These are phyloP conservation scores for Fistulifera solaris DNA, from an alignment of 108 stramenopile genomes.

Conservation along the genomic window DNA sequence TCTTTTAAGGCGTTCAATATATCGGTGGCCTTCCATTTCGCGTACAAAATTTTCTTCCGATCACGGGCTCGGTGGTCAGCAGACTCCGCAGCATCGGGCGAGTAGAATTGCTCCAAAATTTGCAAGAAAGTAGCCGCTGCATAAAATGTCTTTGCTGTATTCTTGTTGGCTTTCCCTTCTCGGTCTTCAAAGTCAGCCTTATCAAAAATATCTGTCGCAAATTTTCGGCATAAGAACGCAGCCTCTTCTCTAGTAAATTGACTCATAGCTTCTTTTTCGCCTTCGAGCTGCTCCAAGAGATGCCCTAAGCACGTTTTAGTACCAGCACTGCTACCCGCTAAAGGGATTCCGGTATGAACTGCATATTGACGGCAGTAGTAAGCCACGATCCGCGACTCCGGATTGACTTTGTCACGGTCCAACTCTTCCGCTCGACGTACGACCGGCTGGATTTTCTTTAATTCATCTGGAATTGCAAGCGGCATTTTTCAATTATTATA, in stretches of 20 bases:
- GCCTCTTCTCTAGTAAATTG: conserved; percentile 63
- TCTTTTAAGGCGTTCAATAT: conserved; percentile 90
- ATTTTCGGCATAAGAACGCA: conserved; percentile 56
- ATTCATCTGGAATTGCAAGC: conserved; percentile 54
- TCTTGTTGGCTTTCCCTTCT: conserved; percentile 54
- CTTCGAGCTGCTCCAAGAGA: conserved; percentile 50
- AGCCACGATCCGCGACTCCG: conserved; percentile 80
- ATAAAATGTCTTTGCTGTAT: conserved; percentile 87
- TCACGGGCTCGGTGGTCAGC: conserved; percentile 31
- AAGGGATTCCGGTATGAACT: conserved; percentile 57
- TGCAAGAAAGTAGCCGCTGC: conserved; percentile 85
- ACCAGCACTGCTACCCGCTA: conserved; percentile 7
- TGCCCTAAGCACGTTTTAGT: conserved; percentile 49
- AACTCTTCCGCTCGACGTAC: conserved; percentile 84
- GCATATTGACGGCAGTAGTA: conserved; percentile 90
- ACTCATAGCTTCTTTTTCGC: conserved; percentile 63
- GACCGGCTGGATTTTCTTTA: conserved; percentile 73
- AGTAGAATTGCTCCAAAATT: conserved; percentile 80
- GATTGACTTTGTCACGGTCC: conserved; percentile 49
- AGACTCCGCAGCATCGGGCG: conserved; percentile 24
- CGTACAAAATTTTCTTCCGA: conserved; percentile 54
- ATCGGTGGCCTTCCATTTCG: conserved; percentile 92
- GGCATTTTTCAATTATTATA: conserved; percentile 18
- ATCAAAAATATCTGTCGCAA: conserved; percentile 74
- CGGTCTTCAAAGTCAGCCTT: conserved; percentile 85